Base-by-base conservation (phyloP, 148 eudicot genomes). In the Rhododendron williamsianum region DNA sequence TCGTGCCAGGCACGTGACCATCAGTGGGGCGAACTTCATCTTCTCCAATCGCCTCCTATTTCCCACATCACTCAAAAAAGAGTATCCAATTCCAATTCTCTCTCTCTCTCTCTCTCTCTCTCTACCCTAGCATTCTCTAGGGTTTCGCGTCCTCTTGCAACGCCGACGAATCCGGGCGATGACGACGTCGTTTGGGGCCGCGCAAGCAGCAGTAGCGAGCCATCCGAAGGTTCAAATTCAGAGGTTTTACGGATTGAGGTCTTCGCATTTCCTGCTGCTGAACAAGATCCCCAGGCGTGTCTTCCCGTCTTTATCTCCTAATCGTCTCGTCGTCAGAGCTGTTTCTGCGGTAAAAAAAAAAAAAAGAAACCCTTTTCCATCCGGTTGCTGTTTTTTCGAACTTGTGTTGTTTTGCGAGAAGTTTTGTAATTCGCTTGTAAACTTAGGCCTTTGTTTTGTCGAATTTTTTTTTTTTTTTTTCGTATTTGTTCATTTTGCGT, bases 101-200 rank as follows among this genome's bases (percentile, higher is more conserved):
- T 41, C 46, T 63, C 27, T 69, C 65, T 56, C 81, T 83, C 85
- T 84, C 72, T 35, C 21, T 35, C 83, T 56, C 27, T 35, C 41
- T 81, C 6, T 43, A 9, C 5, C 49, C 13, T 2, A 7, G 6
- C 27, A 13, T 18, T 16, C 52, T 80, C 51, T 72, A 15, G 83
- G 71, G 49, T 69, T 83, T 25, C 23, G 12, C 30, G 54, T 56
- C 41, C 10, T 41, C 58, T 16, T 48, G 8, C 3, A 9, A 0
- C 27, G 27, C 38, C 35, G 76, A 33, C 35, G 4, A 33, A 71
- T 30, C 19, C 33, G 41, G 81, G 49, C 36, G 49, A 93, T 92
- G 97, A 82, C 93, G 88, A 91, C 95, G 80, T 87, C 98, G 87
- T 85, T 92, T 45, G 94, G 94, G 15, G 90, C 91, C 54, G 87